These are phyloP conservation scores for Microdochium paspali DNA, from an alignment of 2,329 filamentous ascomycete species.

Conservation along the genomic window DNA sequence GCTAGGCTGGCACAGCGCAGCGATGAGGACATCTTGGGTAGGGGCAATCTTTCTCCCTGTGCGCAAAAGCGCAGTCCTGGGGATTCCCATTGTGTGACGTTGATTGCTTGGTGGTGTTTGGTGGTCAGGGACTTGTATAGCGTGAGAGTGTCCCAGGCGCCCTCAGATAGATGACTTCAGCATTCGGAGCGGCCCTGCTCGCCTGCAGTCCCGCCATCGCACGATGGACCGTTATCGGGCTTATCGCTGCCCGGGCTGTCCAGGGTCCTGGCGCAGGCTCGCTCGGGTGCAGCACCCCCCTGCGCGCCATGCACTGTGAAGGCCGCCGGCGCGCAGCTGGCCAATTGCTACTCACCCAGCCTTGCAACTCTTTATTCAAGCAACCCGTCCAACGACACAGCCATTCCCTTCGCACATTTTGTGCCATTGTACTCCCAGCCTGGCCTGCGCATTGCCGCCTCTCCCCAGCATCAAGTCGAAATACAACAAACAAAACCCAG, in stretches of 20 bases:
- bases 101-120: neutral
- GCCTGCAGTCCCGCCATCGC: neutral
- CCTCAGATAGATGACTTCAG: constrained; percentile 1
- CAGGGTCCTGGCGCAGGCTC: neutral
- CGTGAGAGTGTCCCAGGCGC: too few species aligned
- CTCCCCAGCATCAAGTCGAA: too few species aligned
- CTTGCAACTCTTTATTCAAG: too few species aligned
- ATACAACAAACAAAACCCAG: too few species aligned
- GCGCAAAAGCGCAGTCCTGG: constrained; percentile 1
- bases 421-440: too few species aligned
- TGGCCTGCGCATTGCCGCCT: too few species aligned
- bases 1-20: constrained; percentile 18
- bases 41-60: constrained; percentile 9
- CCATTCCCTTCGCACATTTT: too few species aligned
- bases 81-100: neutral
- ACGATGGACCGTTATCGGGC: neutral
- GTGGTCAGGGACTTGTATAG: too few species aligned
- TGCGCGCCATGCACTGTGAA: neutral
- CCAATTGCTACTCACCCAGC: too few species aligned
- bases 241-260: neutral
- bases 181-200: neutral
- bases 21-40: constrained; percentile 27
- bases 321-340: too few species aligned
- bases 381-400: too few species aligned
- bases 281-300: neutral